phyloP scores from a whole-genome alignment of 257 asterid species.

The Verbena officinalis region DNA sequence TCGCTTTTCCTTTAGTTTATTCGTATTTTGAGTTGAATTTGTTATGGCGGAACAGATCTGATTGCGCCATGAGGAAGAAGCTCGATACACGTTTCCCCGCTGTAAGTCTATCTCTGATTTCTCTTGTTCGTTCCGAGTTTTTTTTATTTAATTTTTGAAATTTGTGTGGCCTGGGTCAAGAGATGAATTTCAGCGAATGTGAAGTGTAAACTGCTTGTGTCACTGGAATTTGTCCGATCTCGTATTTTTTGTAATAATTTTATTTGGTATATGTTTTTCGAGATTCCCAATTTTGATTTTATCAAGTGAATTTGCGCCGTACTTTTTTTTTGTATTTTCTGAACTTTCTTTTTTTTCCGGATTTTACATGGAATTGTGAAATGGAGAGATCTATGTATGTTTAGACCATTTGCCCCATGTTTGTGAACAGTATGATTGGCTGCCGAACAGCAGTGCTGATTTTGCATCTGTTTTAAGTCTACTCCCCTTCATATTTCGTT shows the following conservation, averaged over 20 bases:
- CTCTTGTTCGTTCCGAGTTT: background rate
- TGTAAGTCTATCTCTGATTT: conserved; percentile 38
- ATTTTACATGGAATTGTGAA: conserved; percentile 1
- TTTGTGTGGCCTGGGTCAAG: too few species aligned
- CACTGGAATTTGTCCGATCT: conserved; percentile 26
- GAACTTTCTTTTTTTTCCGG: background rate
- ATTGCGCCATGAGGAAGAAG: conserved; percentile 67
- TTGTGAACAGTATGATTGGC: conserved; percentile 5
- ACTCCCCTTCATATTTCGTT: background rate
- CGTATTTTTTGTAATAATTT: background rate
- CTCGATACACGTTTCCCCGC: conserved; percentile 83
- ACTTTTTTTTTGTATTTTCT: background rate
- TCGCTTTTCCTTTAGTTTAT: background rate
- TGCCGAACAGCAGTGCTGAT: conserved; percentile 6
- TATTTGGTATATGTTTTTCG: background rate
- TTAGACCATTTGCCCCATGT: background rate
- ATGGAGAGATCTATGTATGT: background rate
- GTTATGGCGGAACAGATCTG: conserved; percentile 31
- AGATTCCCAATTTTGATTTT: background rate
- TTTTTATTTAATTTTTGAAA: background rate
- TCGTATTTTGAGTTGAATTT: conserved; percentile 20
- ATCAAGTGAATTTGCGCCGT: background rate
- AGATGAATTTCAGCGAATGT: too few species aligned
- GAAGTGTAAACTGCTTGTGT: background rate
- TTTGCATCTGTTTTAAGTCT: conserved; percentile 2